phyloP scores from a whole-genome alignment of 192 early-diverging fungal genomes.

The Phlyctochytrium planicorne region DNA sequence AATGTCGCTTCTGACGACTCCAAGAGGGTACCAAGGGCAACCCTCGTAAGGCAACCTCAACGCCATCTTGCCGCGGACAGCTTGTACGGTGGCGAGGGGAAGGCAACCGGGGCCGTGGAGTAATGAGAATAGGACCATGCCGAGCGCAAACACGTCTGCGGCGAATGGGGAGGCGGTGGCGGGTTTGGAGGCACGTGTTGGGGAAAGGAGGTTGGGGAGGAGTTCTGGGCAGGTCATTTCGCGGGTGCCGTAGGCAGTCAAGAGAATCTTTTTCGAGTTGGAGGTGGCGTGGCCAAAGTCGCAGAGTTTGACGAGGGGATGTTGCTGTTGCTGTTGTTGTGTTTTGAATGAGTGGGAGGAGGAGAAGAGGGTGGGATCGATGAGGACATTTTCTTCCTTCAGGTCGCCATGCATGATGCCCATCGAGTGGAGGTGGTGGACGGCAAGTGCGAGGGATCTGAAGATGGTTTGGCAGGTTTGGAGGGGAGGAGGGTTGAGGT shows the following conservation, averaged over 20 bases:
- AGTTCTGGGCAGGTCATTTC: constrained; percentile 19
- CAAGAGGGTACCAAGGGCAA: neutral
- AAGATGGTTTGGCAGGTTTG: constrained; percentile 33
- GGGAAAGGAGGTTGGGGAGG: constrained; percentile 14
- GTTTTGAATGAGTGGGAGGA: neutral
- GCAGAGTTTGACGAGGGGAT: neutral
- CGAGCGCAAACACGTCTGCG: constrained; percentile 24
- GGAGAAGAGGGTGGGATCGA: constrained; percentile 47
- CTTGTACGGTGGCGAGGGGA: neutral
- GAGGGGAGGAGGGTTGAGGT: constrained; percentile 23
- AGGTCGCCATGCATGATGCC: constrained; percentile 66
- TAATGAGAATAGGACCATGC: constrained; percentile 21
- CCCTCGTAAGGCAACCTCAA: neutral
- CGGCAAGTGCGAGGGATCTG: constrained; percentile 34
- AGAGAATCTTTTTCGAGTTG: neutral
- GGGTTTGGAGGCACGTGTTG: neutral
- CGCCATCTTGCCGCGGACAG: neutral
- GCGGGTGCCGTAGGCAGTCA: constrained; percentile 12
- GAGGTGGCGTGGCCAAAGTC: constrained; percentile 21
- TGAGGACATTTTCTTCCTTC: constrained; percentile 78
- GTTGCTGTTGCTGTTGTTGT: no score
- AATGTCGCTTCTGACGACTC: constrained; percentile 1
- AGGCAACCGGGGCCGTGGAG: constrained; percentile 6
- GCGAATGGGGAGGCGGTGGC: neutral
- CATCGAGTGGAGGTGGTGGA: constrained; percentile 42